Percentiles rank a stretch among this genome's conserved stretches.
Evolutionary conservation across 2,329 filamentous ascomycete genomes (phyloP).

Genomic region (Diplodia sapinea): DNA sequence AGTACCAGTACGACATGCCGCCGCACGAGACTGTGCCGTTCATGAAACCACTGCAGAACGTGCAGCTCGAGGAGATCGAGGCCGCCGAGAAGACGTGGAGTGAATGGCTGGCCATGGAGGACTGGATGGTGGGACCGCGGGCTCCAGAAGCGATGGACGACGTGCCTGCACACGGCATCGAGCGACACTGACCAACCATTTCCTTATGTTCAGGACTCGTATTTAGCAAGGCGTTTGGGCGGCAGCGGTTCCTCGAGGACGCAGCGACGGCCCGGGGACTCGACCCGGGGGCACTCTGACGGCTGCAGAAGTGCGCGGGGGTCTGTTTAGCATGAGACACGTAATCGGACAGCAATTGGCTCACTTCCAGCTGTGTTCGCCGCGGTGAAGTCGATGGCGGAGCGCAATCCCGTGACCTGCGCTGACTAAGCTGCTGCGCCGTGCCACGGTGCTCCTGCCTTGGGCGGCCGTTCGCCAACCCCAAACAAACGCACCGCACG

Average conservation of each 20-base stretch:
- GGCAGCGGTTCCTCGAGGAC: not conserved
- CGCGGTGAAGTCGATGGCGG: not conserved
- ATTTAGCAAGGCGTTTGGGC: conserved; percentile 28
- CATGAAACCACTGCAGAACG: conserved; percentile 78
- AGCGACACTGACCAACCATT: conserved; percentile 7
- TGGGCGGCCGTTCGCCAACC: conserved; percentile 6
- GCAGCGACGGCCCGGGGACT: not conserved
- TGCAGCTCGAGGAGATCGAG: conserved; percentile 79
- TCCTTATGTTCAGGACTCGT: not conserved
- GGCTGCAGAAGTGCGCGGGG: not conserved
- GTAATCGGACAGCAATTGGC: conserved; percentile 11
- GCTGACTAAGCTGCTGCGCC: conserved; percentile 24
- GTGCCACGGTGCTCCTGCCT: conserved; percentile 6
- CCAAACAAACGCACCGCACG: conserved; percentile 15
- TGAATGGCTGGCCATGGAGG: conserved; percentile 94
- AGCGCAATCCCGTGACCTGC: conserved; percentile 8
- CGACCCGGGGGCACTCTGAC: not conserved
- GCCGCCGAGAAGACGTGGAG: conserved; percentile 86
- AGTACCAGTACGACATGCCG: conserved; percentile 86
- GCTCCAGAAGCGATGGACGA: conserved; percentile 61
- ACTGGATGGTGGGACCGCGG: conserved; percentile 94
- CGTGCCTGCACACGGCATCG: conserved; percentile 20
- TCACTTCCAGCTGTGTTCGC: not conserved
- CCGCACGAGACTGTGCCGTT: conserved; percentile 86
- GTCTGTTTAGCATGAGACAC: conserved; percentile 9